Evolutionary conservation across 2,329 filamentous ascomycete species (phyloP), one percentile per base, ranked within the genome.

Genomic region (Pleurostoma richardsiae): DNA sequence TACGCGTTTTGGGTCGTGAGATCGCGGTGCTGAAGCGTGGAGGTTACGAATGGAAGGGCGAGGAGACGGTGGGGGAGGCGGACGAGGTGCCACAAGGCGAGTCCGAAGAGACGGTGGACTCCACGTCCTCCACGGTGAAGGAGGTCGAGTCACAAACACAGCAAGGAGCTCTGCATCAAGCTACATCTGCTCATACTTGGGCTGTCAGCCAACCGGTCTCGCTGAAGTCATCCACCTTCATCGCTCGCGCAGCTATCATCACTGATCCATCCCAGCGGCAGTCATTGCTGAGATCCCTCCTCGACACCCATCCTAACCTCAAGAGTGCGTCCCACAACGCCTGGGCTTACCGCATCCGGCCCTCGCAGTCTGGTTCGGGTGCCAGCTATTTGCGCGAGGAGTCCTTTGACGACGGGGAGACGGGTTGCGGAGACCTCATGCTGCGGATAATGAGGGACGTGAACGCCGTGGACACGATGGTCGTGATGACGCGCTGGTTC

Each of bases 11-110:
- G 75, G 86, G 85, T 0, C 77, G 88, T 45, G 82, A 90, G 44
- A 71, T 95, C 10, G 76, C 79, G 4, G 86, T 94, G 1, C 71
- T 95, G 56, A 90, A 89, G 64, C 73, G 90, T 54, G 83, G 86
- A 61, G 88, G 86, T 2, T 94, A 94, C 61, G 72, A 80, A 49
- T 82, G 78, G 73, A 67, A 67, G 39, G 69, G 69, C 10, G 71
- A 72, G 4, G 65, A 69, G 47, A 52, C 55, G 6, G 50, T 56
- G 43, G 51, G 52, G 39, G 47, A 30, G 3, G 50, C 31, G 4
- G 47, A 41, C 29, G 42, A 45, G 45, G 39, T 27, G 33, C 6
- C 11, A 30, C 46, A 49, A 43, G 41, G 44, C 43, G 44, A 41
- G 45, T 43, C 47, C 11, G 53, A 36, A 47, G 30, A 5, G 30